Conservation (phyloP, 306 rosid genomes). For the Prunus armeniaca region DNA sequence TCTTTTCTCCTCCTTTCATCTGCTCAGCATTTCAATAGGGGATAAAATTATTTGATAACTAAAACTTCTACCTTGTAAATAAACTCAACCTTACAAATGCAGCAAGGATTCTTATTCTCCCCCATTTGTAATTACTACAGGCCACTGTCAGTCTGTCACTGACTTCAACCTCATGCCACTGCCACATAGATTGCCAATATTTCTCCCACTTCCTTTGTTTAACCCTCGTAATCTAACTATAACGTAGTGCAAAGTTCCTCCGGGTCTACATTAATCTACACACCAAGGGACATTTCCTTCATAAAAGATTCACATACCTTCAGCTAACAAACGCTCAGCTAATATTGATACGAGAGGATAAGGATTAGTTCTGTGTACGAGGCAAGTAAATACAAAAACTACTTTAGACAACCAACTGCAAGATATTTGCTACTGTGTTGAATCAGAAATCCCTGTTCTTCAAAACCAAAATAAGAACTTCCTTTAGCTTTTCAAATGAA, state of each 20-base stretch:
- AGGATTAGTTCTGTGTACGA: background rate
- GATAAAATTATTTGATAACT: background rate
- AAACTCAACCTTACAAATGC: background rate
- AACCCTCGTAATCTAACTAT: background rate
- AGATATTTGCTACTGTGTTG: background rate
- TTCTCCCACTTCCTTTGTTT: background rate
- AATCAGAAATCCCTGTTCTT: background rate
- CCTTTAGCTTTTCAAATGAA: background rate
- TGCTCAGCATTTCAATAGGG: background rate
- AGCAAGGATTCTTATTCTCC: background rate
- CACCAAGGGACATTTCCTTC: constrained; percentile 1
- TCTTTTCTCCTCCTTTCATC: background rate
- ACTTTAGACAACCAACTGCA: background rate
- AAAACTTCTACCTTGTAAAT: background rate
- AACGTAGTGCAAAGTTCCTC: background rate
- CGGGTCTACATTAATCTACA: background rate
- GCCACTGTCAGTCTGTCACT: background rate
- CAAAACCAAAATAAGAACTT: background rate
- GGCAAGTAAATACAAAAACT: background rate
- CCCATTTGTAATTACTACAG: background rate
- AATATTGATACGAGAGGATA: background rate
- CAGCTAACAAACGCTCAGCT: background rate
- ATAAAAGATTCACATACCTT: background rate
- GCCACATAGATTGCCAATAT: background rate
- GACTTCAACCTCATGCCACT: background rate